phyloP scores from a whole-genome alignment of 2,329 filamentous ascomycete species.

The Pyrenophora teres region DNA sequence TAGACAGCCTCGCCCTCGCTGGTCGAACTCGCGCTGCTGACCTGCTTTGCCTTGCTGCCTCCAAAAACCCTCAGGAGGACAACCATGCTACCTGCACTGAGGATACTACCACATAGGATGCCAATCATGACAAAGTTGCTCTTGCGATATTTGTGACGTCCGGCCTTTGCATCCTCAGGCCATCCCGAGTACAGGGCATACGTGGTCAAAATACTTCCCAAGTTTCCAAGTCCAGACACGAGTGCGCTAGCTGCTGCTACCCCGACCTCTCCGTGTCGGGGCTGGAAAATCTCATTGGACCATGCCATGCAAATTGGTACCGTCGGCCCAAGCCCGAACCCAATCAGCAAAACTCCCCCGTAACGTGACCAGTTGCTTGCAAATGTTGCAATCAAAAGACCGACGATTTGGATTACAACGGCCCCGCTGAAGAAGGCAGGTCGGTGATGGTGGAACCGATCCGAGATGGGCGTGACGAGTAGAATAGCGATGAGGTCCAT shows the following conservation, averaged over 20 bases:
- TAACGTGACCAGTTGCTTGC: conserved; percentile 83
- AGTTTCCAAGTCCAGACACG: conserved; percentile 84
- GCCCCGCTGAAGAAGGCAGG: conserved; percentile 80
- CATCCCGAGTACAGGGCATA: conserved; percentile 90
- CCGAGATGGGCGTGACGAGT: conserved; percentile 80
- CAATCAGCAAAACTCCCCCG: conserved; percentile 84
- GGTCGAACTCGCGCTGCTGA: conserved; percentile 39
- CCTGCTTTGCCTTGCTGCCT: conserved; percentile 43
- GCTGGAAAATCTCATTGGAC: conserved; percentile 89
- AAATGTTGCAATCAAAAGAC: conserved; percentile 79
- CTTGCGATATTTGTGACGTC: conserved; percentile 73
- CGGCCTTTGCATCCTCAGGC: conserved; percentile 69
- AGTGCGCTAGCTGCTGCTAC: conserved; percentile 84
- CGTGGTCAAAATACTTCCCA: conserved; percentile 84
- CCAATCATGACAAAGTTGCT: conserved; percentile 90
- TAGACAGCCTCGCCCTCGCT: conserved; percentile 60
- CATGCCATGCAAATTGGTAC: conserved; percentile 94
- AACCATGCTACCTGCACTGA: conserved; percentile 72
- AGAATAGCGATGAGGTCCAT: conserved; percentile 90
- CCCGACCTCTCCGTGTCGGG: conserved; percentile 85
- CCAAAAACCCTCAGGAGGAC: conserved; percentile 60
- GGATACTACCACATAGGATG: conserved; percentile 77
- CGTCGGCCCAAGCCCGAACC: conserved; percentile 87
- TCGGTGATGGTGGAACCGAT: conserved; percentile 81
- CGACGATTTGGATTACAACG: conserved; percentile 77